Conservation (phyloP, 106 monocot species). For the Allium cepa region DNA sequence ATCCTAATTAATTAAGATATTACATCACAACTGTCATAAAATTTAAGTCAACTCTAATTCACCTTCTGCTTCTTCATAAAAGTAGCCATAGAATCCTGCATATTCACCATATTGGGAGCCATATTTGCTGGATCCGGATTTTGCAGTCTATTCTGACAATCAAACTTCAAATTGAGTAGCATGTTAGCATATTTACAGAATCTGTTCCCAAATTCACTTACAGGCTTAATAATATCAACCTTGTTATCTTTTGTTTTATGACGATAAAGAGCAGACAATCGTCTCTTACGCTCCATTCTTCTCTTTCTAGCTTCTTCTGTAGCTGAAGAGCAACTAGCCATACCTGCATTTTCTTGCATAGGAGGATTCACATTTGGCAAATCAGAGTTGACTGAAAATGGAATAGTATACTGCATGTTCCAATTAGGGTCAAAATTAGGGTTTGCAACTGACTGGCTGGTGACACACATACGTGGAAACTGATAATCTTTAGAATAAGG, state of each 20-base stretch:
- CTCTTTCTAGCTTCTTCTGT: slow-evolving; percentile 83
- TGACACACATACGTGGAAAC: neutral
- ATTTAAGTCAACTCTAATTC: neutral
- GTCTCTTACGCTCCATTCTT: slow-evolving; percentile 76
- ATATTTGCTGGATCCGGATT: neutral
- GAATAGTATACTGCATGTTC: neutral
- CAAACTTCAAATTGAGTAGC: slow-evolving; percentile 6
- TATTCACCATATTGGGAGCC: neutral
- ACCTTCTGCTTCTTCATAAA: neutral
- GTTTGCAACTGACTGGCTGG: neutral
- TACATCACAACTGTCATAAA: neutral
- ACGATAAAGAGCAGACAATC: slow-evolving; percentile 53
- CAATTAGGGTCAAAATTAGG: neutral
- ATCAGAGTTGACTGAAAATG: slow-evolving; percentile 10
- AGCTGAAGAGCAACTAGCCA: slow-evolving; percentile 25
- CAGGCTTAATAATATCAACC: neutral
- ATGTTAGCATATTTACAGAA: neutral
- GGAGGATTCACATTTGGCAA: neutral
- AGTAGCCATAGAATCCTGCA: neutral
- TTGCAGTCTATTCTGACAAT: slow-evolving; percentile 11
- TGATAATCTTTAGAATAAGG: neutral
- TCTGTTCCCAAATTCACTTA: neutral
- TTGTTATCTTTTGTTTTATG: slow-evolving; percentile 13
- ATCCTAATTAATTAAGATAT: neutral
- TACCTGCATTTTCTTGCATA: slow-evolving; percentile 8